Conservation (phyloP, 2,329 filamentous ascomycete genomes). For the Ascochyta rabiei region DNA sequence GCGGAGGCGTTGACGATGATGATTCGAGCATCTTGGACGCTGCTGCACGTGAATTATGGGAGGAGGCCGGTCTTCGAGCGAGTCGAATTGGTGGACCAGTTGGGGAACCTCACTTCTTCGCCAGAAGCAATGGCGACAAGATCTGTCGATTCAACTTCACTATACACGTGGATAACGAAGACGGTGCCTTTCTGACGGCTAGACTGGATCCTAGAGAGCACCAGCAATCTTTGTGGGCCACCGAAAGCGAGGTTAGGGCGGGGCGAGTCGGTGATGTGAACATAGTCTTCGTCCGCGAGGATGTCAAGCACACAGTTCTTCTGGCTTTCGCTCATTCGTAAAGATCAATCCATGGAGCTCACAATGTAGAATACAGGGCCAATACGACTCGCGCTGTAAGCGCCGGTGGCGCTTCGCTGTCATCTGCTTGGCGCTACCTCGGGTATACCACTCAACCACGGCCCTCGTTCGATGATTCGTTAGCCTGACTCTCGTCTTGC, state of each 20-base stretch:
- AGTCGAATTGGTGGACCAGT: conserved; percentile 25
- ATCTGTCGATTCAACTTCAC: conserved; percentile 3
- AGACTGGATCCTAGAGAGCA: conserved; percentile 8
- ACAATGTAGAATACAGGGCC: no score
- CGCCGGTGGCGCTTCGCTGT: no score
- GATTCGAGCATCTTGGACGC: conserved; percentile 53
- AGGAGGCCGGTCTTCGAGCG: conserved; percentile 54
- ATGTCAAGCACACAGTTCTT: conserved; percentile 1
- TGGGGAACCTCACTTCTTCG: conserved; percentile 13
- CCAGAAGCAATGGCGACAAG: conserved; percentile 3
- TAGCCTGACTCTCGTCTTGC: no score
- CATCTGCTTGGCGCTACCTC: no score
- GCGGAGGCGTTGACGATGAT: conserved; percentile 54
- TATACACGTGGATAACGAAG: neutral
- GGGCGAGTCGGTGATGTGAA: neutral
- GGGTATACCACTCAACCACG: no score
- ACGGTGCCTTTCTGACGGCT: neutral
- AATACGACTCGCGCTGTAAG: no score
- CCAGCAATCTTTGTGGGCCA: conserved; percentile 5
- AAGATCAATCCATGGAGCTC: neutral
- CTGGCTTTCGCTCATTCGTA: neutral
- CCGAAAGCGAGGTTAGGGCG: neutral
- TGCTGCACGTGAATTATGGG: conserved; percentile 57
- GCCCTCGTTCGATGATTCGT: no score
- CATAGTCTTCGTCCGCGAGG: neutral